Percentiles rank a stretch among this genome's conserved stretches.
phyloP scores from a whole-genome alignment of 495 filamentous ascomycete genomes.

The Amniculicola lignicola region DNA sequence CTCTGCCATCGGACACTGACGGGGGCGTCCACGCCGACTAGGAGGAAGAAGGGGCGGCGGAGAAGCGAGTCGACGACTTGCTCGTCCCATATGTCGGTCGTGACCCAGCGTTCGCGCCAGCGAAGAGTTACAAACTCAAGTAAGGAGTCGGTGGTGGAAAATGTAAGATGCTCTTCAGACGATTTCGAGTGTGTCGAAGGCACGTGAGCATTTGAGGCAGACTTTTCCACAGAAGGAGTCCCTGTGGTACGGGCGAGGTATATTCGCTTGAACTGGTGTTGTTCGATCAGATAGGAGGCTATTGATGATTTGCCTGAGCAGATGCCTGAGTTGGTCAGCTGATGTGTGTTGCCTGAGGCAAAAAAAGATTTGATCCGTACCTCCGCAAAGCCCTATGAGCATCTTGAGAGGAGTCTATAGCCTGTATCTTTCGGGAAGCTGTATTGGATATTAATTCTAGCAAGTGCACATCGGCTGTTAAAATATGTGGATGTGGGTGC shows the following conservation, averaged over 20 bases:
- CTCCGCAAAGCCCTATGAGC: conserved; percentile 91
- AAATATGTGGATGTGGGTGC: no score
- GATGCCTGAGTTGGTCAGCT: conserved; percentile 57
- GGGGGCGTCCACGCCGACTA: conserved; percentile 89
- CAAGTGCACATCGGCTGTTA: no score
- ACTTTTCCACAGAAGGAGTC: conserved; percentile 32
- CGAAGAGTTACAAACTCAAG: conserved; percentile 79
- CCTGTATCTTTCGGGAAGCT: no score
- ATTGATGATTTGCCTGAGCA: conserved; percentile 87
- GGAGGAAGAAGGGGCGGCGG: conserved; percentile 84
- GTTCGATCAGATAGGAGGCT: conserved; percentile 72
- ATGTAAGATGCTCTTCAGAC: conserved; percentile 43
- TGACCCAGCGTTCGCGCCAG: conserved; percentile 82
- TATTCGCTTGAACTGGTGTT: conserved; percentile 69
- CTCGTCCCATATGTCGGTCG: conserved; percentile 71
- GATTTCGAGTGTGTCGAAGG: conserved; percentile 24
- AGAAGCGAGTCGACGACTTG: conserved; percentile 65
- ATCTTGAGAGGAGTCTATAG: conserved; percentile 53
- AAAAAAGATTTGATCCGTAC: conserved; percentile 48
- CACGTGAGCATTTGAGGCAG: conserved; percentile 34
- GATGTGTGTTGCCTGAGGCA: neutral
- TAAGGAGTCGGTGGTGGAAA: conserved; percentile 59
- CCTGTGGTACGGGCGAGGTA: conserved; percentile 40
- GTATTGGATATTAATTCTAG: no score
- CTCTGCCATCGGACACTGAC: conserved; percentile 77